Base-by-base conservation (phyloP, 805 yeast genomes). In the Ogataea paraovalis region DNA sequence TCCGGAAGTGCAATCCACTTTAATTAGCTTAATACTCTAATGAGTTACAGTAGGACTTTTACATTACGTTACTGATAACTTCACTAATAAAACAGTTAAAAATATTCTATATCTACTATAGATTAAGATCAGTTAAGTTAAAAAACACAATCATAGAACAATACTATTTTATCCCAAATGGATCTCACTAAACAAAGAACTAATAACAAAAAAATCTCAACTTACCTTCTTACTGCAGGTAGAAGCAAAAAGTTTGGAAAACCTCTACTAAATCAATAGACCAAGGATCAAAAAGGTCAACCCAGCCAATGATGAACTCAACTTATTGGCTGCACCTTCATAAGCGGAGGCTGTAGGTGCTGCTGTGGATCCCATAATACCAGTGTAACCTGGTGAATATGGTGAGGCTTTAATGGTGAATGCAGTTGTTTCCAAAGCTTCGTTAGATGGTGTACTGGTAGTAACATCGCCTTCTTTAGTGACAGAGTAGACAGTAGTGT, bases 401-500 rank as follows among this genome's bases (percentile, higher is more conserved):
- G 5, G 14, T 10, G 34, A 30, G 12, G 16, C 34, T 30, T 30
- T 14, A 9, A 30, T 4, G 12, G 13, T 8, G 34, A 12, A 30
- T 14, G 34, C 4, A 14, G 34, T 7, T 12, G 34, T 14, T 30
- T 30, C 34, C 13, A 14, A 12, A 14, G 16, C 16, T 10, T 5
- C n/a, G 12, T 7, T 14, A 39, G 18, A 23, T 19, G 12, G 41
- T 20, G 34, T 7, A 30, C 16, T 30, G n/a, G n/a, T 14, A 22
- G 30, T 14, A 23, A 23, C 32, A 23, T 8, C 19, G 32, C 23
- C 21, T 8, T 21, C n/a, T 37, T 37, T 14, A 20, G 39, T 18
- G 20, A 30, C 34, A 14, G 39, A 19, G 44, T 25, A 30, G 30
- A 41, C 43, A 7, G 48, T 37, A 19, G 47, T 33, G 44, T 27